Base-by-base conservation (phyloP, 2,329 filamentous ascomycete genomes). In the Byssothecium circinans region DNA sequence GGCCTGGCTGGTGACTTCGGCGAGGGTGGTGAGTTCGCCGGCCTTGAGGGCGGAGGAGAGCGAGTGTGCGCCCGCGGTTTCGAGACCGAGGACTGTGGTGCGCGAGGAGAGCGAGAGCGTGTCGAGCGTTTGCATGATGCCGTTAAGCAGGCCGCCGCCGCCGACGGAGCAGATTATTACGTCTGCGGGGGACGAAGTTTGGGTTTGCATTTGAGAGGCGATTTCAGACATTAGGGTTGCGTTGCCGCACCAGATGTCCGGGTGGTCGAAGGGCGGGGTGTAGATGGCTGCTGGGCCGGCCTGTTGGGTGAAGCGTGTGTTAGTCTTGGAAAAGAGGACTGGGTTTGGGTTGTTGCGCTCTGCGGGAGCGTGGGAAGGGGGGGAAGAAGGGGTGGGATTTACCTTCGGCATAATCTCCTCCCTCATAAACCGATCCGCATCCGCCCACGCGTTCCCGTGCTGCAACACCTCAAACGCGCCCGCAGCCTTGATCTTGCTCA, bases 91-190 rank as follows among this genome's bases (percentile, higher is more conserved):
- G 8, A 95, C 79, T 43, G 56, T 77, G 60, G 64, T 56, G 4
- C 43, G 44, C 30, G 45, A 25, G 10, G 38, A n/a, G 53, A 67
- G 65, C 17, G 58, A 58, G 6, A 67, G 53, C 50, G 74, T 69
- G 60, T 85, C 79, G 19, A 91, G 75, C 8, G 87, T 88, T 64
- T 85, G 77, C 71, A 88, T 82, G 46, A 95, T 73, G 4, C 90
- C 90, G 61, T 86, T 88, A 43, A 95, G 78, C 18, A 95, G 73
- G 0, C 90, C 89, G 14, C 90, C 90, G 8, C 90, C 90, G 6
- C 90, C 90, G 30, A 91, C 88, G 49, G 80, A 86, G 70, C 88
- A 92, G 36, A 94, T 80, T 11, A 95, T 77, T 2, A 79, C 87
- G 60, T 91, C 85, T 2, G 88, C 78, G 8, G 75, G 74, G 1